Evolutionary conservation across 345 rosid species (phyloP).

Genomic region (Fremontodendron californicum): DNA sequence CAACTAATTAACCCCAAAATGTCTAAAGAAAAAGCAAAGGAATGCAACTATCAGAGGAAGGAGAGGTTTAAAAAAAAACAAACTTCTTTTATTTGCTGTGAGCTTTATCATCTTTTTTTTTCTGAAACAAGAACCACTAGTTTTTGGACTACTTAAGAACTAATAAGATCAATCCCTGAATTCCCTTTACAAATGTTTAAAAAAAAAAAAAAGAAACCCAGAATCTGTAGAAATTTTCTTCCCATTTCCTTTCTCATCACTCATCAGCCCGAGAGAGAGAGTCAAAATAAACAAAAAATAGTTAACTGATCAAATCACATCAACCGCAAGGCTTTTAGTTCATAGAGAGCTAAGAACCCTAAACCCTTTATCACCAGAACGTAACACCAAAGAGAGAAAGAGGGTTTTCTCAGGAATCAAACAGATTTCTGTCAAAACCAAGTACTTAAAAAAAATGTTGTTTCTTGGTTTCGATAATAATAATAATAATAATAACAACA

Average conservation of each 20-base stretch:
- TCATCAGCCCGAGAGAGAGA: neutral
- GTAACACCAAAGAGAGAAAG: neutral
- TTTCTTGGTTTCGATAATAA: neutral
- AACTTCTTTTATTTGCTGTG: neutral
- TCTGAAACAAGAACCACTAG: neutral
- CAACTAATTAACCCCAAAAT: neutral
- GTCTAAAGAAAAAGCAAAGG: neutral
- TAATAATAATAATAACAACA: neutral
- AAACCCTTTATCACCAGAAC: neutral
- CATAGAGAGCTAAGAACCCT: neutral
- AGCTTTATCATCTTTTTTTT: neutral
- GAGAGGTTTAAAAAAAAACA: neutral
- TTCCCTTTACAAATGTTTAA: neutral
- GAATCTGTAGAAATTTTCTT: neutral
- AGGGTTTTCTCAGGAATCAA: neutral
- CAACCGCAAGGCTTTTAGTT: neutral
- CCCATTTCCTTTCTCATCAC: neutral
- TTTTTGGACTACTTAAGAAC: neutral
- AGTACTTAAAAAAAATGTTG: neutral
- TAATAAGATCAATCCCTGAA: neutral
- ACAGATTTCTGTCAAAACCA: neutral
- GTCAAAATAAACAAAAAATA: neutral
- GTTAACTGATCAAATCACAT: neutral
- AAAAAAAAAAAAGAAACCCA: neutral
- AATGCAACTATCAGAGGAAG: neutral